Evolutionary conservation across 371 early-diverging fungal genomes (phyloP).

Genomic region (Rhizopus stolonifer): DNA sequence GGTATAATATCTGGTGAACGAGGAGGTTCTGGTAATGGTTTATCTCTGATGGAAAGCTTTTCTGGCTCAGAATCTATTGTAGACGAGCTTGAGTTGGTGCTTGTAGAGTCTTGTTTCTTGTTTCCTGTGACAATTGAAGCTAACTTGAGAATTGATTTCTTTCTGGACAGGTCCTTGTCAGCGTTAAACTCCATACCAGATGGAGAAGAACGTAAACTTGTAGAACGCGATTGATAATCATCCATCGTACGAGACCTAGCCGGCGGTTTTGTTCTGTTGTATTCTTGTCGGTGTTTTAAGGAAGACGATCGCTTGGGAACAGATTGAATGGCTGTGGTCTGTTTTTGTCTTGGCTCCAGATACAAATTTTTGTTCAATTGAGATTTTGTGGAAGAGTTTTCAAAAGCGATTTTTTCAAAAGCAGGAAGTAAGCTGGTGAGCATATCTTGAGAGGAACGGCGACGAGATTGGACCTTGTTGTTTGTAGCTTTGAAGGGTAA

Average conservation of each 20-base stretch:
- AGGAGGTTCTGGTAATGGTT: conserved; percentile 30
- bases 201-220: not conserved
- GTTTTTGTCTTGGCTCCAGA: conserved; percentile 3
- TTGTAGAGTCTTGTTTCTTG: conserved; percentile 5
- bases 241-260: not conserved
- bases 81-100: conserved; percentile 27
- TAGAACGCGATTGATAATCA: not conserved
- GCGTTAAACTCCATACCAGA: not conserved
- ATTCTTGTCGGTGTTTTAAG: conserved; percentile 20
- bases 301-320: conserved; percentile 33
- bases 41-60: conserved; percentile 6
- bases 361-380: conserved; percentile 1
- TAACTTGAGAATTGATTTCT: conserved; percentile 20
- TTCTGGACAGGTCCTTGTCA: conserved; percentile 1
- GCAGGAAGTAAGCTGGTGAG: conserved; percentile 22
- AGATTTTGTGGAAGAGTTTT: conserved; percentile 8
- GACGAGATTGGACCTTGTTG: conserved; percentile 3
- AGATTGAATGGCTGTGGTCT: conserved; percentile 25
- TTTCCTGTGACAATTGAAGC: conserved; percentile 29
- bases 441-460: conserved; percentile 24
- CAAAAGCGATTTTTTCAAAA: conserved; percentile 27
- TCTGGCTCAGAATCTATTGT: conserved; percentile 1
- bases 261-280: not conserved
- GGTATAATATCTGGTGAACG: conserved; percentile 6
- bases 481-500: conserved; percentile 26